phyloP scores from a whole-genome alignment of 1,284 basidiomycete genomes.

The Melampsora americana region DNA sequence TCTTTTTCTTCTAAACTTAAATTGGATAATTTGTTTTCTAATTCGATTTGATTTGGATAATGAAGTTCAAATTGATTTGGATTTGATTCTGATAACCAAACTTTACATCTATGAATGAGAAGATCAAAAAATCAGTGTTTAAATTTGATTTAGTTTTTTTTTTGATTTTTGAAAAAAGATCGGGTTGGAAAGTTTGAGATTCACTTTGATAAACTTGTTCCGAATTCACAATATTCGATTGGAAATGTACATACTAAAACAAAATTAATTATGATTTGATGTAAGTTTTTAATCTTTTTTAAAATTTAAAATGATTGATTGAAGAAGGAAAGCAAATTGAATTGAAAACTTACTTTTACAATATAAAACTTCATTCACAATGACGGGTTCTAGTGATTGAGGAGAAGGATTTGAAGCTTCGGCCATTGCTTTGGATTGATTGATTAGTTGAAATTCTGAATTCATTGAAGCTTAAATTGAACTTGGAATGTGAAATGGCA shows the following conservation, averaged over 20 bases:
- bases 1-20: slow-evolving; percentile 32
- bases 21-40: neutral
- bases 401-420: neutral
- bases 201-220: slow-evolving; percentile 49
- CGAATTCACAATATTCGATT: slow-evolving; percentile 88
- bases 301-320: no score
- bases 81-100: slow-evolving; percentile 72
- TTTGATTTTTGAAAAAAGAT: neutral
- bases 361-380: neutral
- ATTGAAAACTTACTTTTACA: slow-evolving; percentile 20
- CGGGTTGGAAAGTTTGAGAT: neutral
- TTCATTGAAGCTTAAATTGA: no score
- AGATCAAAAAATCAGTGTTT: no score
- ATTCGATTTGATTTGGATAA: neutral
- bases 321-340: no score
- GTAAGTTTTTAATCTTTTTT: no score
- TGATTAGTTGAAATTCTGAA: no score
- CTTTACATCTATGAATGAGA: slow-evolving; percentile 66
- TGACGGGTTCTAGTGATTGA: slow-evolving; percentile 7
- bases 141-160: slow-evolving; percentile 65
- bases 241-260: slow-evolving; percentile 74
- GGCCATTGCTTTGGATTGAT: no score
- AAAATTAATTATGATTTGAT: no score
- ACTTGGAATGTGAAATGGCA: no score
- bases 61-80: slow-evolving; percentile 59